A percentile compares a stretch with the other conserved stretches of the same genome.
phyloP scores from a whole-genome alignment of 306 rosid species.

The Castanospermum australe region DNA sequence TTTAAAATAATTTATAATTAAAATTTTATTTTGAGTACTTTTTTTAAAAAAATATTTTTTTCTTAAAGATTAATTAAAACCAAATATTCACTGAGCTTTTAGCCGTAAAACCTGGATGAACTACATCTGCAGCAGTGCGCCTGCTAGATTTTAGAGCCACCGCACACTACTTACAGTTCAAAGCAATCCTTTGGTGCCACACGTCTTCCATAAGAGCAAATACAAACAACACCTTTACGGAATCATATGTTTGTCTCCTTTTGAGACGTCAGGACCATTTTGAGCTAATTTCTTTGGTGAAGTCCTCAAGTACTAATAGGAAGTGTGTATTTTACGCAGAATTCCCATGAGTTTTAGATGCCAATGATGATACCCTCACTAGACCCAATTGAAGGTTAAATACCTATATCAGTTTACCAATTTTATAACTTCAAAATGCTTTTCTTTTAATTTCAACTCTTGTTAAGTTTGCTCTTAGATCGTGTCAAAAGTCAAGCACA shows the following conservation, averaged over 20 bases:
- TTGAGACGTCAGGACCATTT: neutral
- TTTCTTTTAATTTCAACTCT: neutral
- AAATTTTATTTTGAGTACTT: too few relatives aligned
- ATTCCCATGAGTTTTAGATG: neutral
- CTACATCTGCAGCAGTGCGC: neutral
- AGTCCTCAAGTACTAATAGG: too few relatives aligned
- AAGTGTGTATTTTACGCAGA: too few relatives aligned
- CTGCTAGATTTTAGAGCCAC: slow-evolving; percentile 11
- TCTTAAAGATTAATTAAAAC: too few relatives aligned
- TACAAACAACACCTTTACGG: neutral
- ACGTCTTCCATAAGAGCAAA: neutral
- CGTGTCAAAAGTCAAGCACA: neutral
- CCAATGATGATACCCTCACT: neutral
- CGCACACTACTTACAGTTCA: neutral
- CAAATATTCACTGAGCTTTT: too few relatives aligned
- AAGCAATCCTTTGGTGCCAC: slow-evolving; percentile 18
- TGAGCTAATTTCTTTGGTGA: neutral
- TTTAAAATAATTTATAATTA: neutral
- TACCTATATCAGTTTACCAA: neutral
- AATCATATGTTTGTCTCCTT: slow-evolving; percentile 11
- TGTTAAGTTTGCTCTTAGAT: neutral
- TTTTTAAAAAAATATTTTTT: too few relatives aligned
- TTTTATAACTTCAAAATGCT: neutral
- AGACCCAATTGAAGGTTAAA: neutral
- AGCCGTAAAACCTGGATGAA: slow-evolving; percentile 20